A percentile compares a stretch with the other conserved stretches of the same genome.
These are phyloP conservation scores for Stemphylium vesicarium DNA, from an alignment of 2,329 filamentous ascomycete genomes.

Conservation along the genomic window DNA sequence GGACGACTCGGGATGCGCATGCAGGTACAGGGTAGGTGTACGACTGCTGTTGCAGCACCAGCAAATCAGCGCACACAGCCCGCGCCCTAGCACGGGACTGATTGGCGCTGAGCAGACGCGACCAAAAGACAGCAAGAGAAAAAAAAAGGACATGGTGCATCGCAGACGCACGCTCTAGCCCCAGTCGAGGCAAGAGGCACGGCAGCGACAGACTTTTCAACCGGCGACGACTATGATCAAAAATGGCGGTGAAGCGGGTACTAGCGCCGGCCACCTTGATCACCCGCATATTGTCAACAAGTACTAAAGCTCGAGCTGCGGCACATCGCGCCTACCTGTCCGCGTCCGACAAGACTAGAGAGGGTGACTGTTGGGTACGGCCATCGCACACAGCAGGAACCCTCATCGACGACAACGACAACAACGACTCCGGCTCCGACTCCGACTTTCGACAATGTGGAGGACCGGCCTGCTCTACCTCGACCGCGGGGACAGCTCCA, in stretches of 20 bases:
- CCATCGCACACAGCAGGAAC: slow-evolving; percentile 19
- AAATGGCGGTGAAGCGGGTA: slow-evolving; percentile 24
- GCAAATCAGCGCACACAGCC: slow-evolving; percentile 9
- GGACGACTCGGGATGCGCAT: slow-evolving; percentile 18
- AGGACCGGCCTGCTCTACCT: slow-evolving; percentile 30
- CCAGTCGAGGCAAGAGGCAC: slow-evolving; percentile 6
- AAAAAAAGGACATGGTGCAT: slow-evolving; percentile 6
- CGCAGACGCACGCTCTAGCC: slow-evolving; percentile 4
- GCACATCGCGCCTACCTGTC: slow-evolving; percentile 20
- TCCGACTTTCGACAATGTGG: slow-evolving; percentile 23
- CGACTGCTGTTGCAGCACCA: slow-evolving; percentile 1
- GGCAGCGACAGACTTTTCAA: slow-evolving; percentile 15
- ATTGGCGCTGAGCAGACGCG: slow-evolving; percentile 4
- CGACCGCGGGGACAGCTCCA: slow-evolving; percentile 31
- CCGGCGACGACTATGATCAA: slow-evolving; percentile 1
- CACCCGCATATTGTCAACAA: slow-evolving; percentile 16
- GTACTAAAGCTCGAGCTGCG: slow-evolving; percentile 22
- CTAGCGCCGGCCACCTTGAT: slow-evolving; percentile 16
- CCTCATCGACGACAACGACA: slow-evolving; percentile 22
- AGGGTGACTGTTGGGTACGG: slow-evolving; percentile 22
- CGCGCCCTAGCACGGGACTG: background rate
- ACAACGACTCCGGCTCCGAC: background rate
- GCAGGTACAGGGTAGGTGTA: slow-evolving; percentile 19
- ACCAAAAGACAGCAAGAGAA: background rate
- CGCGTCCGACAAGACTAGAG: slow-evolving; percentile 20